A percentile compares a stretch with the other conserved stretches of the same genome.
Conservation (phyloP, 1,139 yeast genomes). For the Yamadazyma sp. region DNA sequence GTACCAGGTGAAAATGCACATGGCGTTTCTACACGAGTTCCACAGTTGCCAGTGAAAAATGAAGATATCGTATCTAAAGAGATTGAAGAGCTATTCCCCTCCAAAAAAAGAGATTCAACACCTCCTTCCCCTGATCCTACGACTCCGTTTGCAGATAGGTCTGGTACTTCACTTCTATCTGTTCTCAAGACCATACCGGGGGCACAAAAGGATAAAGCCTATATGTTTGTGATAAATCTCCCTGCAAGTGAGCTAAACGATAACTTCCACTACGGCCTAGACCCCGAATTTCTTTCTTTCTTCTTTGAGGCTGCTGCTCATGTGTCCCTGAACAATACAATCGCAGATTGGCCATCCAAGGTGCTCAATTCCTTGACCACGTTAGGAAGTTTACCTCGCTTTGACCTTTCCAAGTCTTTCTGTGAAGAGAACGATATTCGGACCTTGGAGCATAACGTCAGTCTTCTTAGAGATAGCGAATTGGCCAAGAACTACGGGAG, state of each 20-base stretch:
- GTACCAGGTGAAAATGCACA: background rate
- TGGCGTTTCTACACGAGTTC: no score
- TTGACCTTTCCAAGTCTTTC: slow-evolving; percentile 23
- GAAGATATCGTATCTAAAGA: slow-evolving; percentile 10
- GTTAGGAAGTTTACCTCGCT: slow-evolving; percentile 27
- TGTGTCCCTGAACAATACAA: slow-evolving; percentile 16
- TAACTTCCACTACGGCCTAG: slow-evolving; percentile 54
- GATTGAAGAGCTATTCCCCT: slow-evolving; percentile 12
- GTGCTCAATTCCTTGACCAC: slow-evolving; percentile 19
- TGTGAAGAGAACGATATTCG: slow-evolving; percentile 15
- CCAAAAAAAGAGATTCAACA: slow-evolving; percentile 1
- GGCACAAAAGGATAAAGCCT: slow-evolving; percentile 32
- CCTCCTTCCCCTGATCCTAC: background rate
- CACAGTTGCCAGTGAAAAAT: slow-evolving; percentile 9
- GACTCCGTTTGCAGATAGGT: slow-evolving; percentile 21
- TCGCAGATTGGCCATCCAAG: slow-evolving; percentile 20
- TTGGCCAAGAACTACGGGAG: slow-evolving; percentile 6
- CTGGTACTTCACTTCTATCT: slow-evolving; percentile 33
- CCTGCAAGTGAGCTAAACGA: slow-evolving; percentile 25
- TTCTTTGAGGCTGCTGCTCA: slow-evolving; percentile 46
- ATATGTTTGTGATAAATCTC: slow-evolving; percentile 39
- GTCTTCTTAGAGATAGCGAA: slow-evolving; percentile 1
- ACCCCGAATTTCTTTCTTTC: slow-evolving; percentile 54
- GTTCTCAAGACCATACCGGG: slow-evolving; percentile 27
- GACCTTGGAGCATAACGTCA: slow-evolving; percentile 13